Conservation (phyloP, 768 basidiomycete species). For the Mycena capillaripes region DNA sequence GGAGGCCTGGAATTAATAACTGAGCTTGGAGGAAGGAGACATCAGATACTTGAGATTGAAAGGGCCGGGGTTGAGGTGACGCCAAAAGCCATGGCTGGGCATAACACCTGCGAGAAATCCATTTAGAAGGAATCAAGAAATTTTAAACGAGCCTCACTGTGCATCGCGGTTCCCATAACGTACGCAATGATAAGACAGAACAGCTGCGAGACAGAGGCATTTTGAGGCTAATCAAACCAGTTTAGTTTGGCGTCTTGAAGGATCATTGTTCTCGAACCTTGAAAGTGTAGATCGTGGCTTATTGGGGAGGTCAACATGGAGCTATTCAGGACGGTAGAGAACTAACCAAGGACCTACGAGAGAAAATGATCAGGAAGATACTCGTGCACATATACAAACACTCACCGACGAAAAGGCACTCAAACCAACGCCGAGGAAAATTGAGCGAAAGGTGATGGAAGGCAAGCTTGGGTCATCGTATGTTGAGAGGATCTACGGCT, state of each 20-base stretch:
- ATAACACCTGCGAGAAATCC: constrained; percentile 45
- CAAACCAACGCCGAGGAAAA: constrained; percentile 63
- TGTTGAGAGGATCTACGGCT: constrained; percentile 58
- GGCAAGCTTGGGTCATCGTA: constrained; percentile 63
- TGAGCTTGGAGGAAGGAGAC: neutral
- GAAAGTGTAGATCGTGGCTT: constrained; percentile 52
- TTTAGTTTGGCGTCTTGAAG: neutral
- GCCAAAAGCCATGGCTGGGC: constrained; percentile 59
- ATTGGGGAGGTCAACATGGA: neutral
- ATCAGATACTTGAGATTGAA: constrained; percentile 65
- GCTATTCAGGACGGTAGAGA: neutral
- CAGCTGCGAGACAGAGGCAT: constrained; percentile 66
- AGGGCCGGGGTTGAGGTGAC: constrained; percentile 67
- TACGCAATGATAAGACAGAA: constrained; percentile 72
- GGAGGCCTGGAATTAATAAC: neutral
- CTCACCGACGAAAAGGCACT: constrained; percentile 61
- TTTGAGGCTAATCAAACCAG: constrained; percentile 50
- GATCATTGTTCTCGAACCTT: constrained; percentile 34
- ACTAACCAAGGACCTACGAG: constrained; percentile 46
- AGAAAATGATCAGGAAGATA: too few species aligned
- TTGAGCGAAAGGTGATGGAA: constrained; percentile 61
- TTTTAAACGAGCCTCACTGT: constrained; percentile 40
- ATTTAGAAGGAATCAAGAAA: neutral
- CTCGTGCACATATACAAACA: neutral
- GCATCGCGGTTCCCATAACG: constrained; percentile 64